Evolutionary conservation across 371 early-diverging fungal species (phyloP), one percentile per base, ranked within the genome.

Genomic region (Saksenaea oblongispora): DNA sequence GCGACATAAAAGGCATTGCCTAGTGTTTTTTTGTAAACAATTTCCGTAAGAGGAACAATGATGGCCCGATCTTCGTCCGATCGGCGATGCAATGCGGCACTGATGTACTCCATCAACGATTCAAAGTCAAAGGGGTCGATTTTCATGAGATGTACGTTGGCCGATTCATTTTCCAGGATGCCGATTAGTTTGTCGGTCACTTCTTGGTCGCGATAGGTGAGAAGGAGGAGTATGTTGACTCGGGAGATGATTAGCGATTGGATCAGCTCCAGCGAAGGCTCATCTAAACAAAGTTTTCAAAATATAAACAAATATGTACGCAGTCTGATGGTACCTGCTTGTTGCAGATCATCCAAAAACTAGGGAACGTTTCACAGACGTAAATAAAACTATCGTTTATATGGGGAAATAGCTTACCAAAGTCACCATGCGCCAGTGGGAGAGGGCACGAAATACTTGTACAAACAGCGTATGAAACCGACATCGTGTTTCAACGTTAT

Each of bases 281-380:
- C 76, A 57, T 80, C 81, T 63, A 35, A 37, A n/a, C 37, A n/a
- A 11, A 39, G 5, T 42, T 5, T 51, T 41, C 34, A 8, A 17
- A 18, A 1, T 13, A 34, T 9, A 15, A 11, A 31, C 31, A 31
- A 31, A 31, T 31, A 31, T 7, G 31, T 7, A 31, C 31, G 31
- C 31, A 31, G 7, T 7, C 31, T 7, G 31, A 31, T 31, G 18
- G 37, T 65, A 70, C 71, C 71, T 56, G 80, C 81, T 66, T 74
- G 69, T 41, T 80, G 81, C n/a, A 78, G 36, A 57, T 80, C 81
- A 51, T 80, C 81, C 41, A 80, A 37, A 58, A 80, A 80, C 72
- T 79, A 62, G 15, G 31, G 27, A 24, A 15, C 10, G 37, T 17
- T 2, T 5, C 26, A 14, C 5, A 14, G 22, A 41, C 28, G 27